These are phyloP conservation scores for Cutaneotrichosporon sp. DNA, from an alignment of 1,284 basidiomycete species.

Conservation along the genomic window DNA sequence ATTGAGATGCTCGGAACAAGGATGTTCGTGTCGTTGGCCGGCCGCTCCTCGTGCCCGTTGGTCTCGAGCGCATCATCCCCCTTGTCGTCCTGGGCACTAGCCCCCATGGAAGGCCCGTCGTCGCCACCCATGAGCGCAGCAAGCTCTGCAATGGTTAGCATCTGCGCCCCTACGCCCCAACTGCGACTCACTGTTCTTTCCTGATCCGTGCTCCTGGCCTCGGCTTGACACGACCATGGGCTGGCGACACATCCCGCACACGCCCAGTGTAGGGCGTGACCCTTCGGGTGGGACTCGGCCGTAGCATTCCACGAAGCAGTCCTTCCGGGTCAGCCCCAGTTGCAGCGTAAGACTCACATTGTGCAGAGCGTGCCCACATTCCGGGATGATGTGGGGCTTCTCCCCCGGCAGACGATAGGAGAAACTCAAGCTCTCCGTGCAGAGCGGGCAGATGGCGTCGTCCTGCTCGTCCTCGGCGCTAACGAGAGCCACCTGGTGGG, in stretches of 20 bases:
- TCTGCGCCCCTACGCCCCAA: conserved; percentile 9
- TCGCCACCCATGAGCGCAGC: conserved; percentile 76
- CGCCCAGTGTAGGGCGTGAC: conserved; percentile 75
- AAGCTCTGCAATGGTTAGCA: conserved; percentile 62
- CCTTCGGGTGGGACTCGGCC: conserved; percentile 73
- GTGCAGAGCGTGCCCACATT: conserved; percentile 96
- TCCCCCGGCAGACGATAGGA: conserved; percentile 71
- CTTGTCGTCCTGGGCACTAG: conserved; percentile 59
- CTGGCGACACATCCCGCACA: conserved; percentile 92
- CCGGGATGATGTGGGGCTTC: conserved; percentile 93
- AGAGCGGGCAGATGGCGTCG: conserved; percentile 52
- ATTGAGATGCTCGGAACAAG: conserved; percentile 86
- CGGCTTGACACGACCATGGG: conserved; percentile 79
- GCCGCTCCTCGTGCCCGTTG: neutral
- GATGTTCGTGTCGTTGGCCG: conserved; percentile 61
- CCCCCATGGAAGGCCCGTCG: conserved; percentile 2
- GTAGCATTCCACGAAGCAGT: conserved; percentile 94
- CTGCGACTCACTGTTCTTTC: conserved; percentile 82
- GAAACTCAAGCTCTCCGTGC: conserved; percentile 51
- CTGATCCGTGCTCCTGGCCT: conserved; percentile 63
- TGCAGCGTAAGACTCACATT: conserved; percentile 63
- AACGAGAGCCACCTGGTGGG: conserved; percentile 45
- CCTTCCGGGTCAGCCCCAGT: conserved; percentile 58
- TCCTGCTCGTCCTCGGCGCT: conserved; percentile 39
- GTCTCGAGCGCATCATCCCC: conserved; percentile 74